A percentile compares a stretch with the other conserved stretches of the same genome.
phyloP scores from a whole-genome alignment of 163 green algal genomes.

The Smithsoniella earleae region DNA sequence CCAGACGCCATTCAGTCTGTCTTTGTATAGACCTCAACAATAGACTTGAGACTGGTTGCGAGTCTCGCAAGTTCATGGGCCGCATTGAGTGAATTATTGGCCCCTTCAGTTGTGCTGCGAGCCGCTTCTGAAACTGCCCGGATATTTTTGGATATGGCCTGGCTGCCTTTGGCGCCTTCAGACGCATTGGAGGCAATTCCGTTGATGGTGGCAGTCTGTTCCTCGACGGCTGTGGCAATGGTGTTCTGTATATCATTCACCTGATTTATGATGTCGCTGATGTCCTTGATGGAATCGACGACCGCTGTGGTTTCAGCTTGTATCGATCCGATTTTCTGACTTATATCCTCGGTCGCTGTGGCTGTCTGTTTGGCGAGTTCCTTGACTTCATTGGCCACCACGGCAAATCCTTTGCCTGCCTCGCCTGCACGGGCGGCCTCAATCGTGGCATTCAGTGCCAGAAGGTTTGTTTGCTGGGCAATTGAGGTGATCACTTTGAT shows the following conservation, averaged over 20 bases:
- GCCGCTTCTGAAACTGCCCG: no score
- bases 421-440: conserved; percentile 15
- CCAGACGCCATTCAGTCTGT: no score
- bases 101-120: no score
- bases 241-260: neutral
- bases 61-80: no score
- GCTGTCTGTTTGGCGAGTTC: conserved; percentile 18
- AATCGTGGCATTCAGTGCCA: conserved; percentile 16
- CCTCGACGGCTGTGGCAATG: neutral
- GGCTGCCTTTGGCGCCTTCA: no score
- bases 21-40: no score
- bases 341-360: conserved; percentile 7
- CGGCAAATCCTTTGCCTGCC: no score
- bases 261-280: neutral
- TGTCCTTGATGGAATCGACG: conserved; percentile 1
- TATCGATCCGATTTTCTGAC: neutral
- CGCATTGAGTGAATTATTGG: no score
- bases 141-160: no score
- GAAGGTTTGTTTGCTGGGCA: no score
- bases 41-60: no score
- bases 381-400: conserved; percentile 15
- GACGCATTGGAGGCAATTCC: neutral
- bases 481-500: no score
- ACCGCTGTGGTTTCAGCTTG: neutral
- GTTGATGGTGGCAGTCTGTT: conserved; percentile 10